Base-by-base conservation (phyloP, 1,284 basidiomycete genomes). In the Cystobasidiaceae sp. region DNA sequence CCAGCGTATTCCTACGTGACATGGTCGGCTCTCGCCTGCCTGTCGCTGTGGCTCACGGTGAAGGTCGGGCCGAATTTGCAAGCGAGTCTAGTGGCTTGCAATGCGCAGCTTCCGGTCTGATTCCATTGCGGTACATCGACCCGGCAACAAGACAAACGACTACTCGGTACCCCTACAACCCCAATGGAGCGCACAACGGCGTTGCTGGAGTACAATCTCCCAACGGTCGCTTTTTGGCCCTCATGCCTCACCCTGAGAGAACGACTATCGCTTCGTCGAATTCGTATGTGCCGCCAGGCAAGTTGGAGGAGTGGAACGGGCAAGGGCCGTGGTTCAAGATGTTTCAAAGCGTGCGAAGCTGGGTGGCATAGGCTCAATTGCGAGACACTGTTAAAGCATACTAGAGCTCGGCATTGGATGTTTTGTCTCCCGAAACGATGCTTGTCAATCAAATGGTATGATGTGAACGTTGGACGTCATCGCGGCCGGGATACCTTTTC, bases 11-110 rank as follows among this genome's bases (percentile, higher is more conserved):
- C 80, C 81, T 98, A 66, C 82, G 84, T 44, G 87, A 86, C 68
- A 97, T 99, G 91, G 83, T 79, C 15, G 90, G 90, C 21, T 88
- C 90, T 7, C 84, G 84, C 71, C 77, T 99, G 7, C 94, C 96
- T 8, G 88, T 97, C 23, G 90, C 92, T 17, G 87, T 97, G 56
- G 94, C 96, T 0, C 94, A 99, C 75, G 94, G 94, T 19, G 96
- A 98, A 78, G 94, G 94, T 44, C 84, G 93, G 43, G 89, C 84
- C 0, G 82, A 85, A 3, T 97, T 94, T 76, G 73, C 74, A 5
- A 66, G 78, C 44, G 74, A 77, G 17, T 37, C 49, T 15, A n/a
- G 33, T 27, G 46, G 44, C 19, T 17, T 28, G 15, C 37, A 67
- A 9, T 60, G 69, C 9, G 37, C 63, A 0, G 27, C 30, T 4